These are phyloP conservation scores for Pythium insidiosum DNA, from an alignment of 352 stramenopile species.

Conservation along the genomic window DNA sequence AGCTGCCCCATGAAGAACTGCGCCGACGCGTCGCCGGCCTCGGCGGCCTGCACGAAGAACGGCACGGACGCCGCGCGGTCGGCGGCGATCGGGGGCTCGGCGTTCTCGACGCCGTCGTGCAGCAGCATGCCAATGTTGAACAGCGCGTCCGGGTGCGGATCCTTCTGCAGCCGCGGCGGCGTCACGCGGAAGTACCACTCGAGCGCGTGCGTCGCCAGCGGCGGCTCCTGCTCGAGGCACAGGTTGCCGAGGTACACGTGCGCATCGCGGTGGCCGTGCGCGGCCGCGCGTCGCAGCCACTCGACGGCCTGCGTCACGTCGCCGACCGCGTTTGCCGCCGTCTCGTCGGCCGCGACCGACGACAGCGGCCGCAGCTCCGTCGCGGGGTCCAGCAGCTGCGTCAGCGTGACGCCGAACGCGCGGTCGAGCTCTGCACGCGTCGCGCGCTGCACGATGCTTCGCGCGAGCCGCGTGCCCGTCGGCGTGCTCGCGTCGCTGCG, in stretches of 20 bases:
- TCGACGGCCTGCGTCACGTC: conserved; percentile 67
- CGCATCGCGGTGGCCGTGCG: conserved; percentile 68
- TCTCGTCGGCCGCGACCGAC: conserved; percentile 14
- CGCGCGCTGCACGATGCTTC: conserved; percentile 45
- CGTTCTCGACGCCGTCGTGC: conserved; percentile 64
- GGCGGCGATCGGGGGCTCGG: conserved; percentile 46
- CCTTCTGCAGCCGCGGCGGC: conserved; percentile 25
- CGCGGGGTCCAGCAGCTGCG: conserved; percentile 56
- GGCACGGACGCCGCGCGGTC: conserved; percentile 54
- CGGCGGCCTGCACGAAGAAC: conserved; percentile 74
- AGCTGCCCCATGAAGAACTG: conserved; percentile 85
- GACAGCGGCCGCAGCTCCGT: conserved; percentile 38
- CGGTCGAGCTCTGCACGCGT: conserved; percentile 50
- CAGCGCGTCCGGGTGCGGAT: conserved; percentile 68
- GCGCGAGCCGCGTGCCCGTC: conserved; percentile 4
- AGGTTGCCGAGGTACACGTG: conserved; percentile 78
- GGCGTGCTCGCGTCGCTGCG: conserved; percentile 10
- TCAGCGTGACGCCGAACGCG: conserved; percentile 64
- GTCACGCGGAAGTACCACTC: conserved; percentile 69
- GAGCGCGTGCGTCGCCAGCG: conserved; percentile 54
- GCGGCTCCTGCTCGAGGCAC: conserved; percentile 69
- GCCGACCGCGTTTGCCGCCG: conserved; percentile 17
- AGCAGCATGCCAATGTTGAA: conserved; percentile 82
- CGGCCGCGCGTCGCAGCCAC: conserved; percentile 72
- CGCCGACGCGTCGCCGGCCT: conserved; percentile 65